A percentile compares a stretch with the other conserved stretches of the same genome.
phyloP scores from a whole-genome alignment of 2,329 filamentous ascomycete species.

The Tolypocladium pustulatum region DNA sequence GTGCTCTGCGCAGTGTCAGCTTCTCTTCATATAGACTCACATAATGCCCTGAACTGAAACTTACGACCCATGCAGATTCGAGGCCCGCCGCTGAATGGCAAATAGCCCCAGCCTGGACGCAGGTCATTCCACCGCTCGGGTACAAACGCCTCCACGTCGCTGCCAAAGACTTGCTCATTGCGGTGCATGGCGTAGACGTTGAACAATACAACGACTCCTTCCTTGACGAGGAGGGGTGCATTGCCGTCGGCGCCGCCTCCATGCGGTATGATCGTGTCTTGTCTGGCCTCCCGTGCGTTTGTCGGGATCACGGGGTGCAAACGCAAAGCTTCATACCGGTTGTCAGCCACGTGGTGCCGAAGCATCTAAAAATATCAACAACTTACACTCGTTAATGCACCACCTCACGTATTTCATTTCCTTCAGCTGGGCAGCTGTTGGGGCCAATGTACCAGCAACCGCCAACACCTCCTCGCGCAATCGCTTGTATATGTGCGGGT shows the following conservation, averaged over 20 bases:
- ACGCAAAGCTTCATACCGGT: conserved; percentile 27
- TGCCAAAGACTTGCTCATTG: conserved; percentile 23
- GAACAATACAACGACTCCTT: conserved; percentile 33
- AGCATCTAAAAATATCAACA: too few species aligned
- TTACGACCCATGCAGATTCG: conserved; percentile 33
- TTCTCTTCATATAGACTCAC: background rate
- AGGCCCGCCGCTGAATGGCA: conserved; percentile 35
- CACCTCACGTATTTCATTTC: conserved; percentile 44
- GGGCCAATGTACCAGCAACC: conserved; percentile 19
- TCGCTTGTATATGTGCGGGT: conserved; percentile 31
- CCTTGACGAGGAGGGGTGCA: conserved; percentile 36
- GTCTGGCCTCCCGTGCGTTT: conserved; percentile 26
- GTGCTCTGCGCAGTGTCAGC: conserved; percentile 17
- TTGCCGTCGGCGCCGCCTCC: conserved; percentile 39
- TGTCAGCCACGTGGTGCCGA: background rate
- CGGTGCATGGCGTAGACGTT: conserved; percentile 31
- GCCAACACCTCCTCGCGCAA: conserved; percentile 30
- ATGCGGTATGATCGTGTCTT: conserved; percentile 37
- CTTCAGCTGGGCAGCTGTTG: conserved; percentile 38
- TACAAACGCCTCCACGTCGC: conserved; percentile 24
- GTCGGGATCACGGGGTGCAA: conserved; percentile 38
- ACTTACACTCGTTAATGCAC: conserved; percentile 46
- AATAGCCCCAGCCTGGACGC: conserved; percentile 29
- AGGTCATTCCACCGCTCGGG: conserved; percentile 30
- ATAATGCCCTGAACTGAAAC: conserved; percentile 2